Percentiles rank a stretch among this genome's conserved stretches.
Conservation (phyloP, 2,329 filamentous ascomycete species). For the Talaromyces pinophilus region DNA sequence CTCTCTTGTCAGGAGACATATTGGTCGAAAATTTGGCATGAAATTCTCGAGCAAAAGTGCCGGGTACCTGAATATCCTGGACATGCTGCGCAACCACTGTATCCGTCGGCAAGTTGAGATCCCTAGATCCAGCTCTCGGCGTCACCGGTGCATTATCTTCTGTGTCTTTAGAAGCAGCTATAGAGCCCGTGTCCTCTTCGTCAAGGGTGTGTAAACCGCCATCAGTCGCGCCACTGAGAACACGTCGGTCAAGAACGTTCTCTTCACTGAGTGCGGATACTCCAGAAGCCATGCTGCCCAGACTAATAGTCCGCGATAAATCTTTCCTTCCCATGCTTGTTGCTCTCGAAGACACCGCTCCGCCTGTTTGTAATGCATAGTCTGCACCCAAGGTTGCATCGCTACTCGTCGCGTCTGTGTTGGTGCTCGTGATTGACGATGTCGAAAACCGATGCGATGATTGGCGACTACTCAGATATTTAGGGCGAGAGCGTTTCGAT, state of each 20-base stretch:
- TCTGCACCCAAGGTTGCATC: slow-evolving; percentile 76
- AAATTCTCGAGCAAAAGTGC: slow-evolving; percentile 83
- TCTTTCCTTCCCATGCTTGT: slow-evolving; percentile 26
- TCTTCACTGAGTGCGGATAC: slow-evolving; percentile 57
- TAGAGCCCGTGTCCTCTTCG: slow-evolving; percentile 55
- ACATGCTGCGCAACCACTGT: slow-evolving; percentile 87
- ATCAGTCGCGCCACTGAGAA: slow-evolving; percentile 44
- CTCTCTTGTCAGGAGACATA: slow-evolving; percentile 60
- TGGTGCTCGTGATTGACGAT: slow-evolving; percentile 57
- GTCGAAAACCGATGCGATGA: slow-evolving; percentile 60
- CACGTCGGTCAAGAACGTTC: slow-evolving; percentile 48
- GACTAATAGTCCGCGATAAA: slow-evolving; percentile 75
- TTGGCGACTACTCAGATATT: slow-evolving; percentile 57
- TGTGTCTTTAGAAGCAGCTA: slow-evolving; percentile 43
- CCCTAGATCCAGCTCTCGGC: slow-evolving; percentile 63
- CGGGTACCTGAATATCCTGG: slow-evolving; percentile 85
- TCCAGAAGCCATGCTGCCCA: slow-evolving; percentile 86
- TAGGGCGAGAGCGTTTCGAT: slow-evolving; percentile 51
- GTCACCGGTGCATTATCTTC: slow-evolving; percentile 63
- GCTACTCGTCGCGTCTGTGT: slow-evolving; percentile 63
- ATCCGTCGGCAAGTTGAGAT: slow-evolving; percentile 71
- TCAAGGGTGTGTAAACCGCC: slow-evolving; percentile 58
- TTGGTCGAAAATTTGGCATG: slow-evolving; percentile 66
- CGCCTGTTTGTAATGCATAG: slow-evolving; percentile 79
- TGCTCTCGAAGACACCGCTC: slow-evolving; percentile 55